Percentiles rank a stretch among this genome's conserved stretches.
phyloP scores from a whole-genome alignment of 2,329 filamentous ascomycete species.

The Daldinia eschscholtzii region DNA sequence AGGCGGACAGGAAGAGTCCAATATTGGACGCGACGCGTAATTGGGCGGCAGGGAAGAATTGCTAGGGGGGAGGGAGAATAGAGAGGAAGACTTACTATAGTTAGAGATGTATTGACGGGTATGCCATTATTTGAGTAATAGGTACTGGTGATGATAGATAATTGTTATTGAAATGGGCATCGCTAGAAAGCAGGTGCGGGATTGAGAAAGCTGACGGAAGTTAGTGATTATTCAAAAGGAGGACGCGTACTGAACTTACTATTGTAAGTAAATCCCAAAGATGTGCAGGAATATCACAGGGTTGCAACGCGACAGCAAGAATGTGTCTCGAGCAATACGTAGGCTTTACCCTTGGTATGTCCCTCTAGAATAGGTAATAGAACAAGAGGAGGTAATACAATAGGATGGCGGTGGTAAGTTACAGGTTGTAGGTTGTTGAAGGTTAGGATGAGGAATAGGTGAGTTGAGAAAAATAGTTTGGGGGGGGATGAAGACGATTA shows the following conservation, averaged over 20 bases:
- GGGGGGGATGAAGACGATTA: neutral
- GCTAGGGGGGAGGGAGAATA: neutral
- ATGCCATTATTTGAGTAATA: neutral
- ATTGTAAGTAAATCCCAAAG: too few species aligned
- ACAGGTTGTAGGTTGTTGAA: neutral
- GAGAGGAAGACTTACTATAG: neutral
- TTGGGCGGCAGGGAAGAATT: neutral
- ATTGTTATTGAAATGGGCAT: neutral
- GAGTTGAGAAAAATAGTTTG: neutral
- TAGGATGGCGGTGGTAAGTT: neutral
- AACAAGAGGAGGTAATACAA: neutral
- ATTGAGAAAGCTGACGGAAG: neutral
- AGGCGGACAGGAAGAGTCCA: neutral
- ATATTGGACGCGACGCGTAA: neutral
- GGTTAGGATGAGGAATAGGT: neutral
- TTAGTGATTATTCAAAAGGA: neutral
- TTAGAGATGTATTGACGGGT: neutral
- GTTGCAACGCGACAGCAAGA: neutral
- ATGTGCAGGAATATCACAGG: neutral
- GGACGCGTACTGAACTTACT: neutral
- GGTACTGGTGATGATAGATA: neutral
- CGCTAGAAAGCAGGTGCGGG: too few species aligned
- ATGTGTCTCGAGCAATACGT: neutral
- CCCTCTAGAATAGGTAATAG: neutral
- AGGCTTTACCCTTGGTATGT: neutral